Evolutionary conservation across 805 yeast genomes (phyloP), one percentile per base, ranked within the genome.

Genomic region (Wickerhamomyces canadensis): DNA sequence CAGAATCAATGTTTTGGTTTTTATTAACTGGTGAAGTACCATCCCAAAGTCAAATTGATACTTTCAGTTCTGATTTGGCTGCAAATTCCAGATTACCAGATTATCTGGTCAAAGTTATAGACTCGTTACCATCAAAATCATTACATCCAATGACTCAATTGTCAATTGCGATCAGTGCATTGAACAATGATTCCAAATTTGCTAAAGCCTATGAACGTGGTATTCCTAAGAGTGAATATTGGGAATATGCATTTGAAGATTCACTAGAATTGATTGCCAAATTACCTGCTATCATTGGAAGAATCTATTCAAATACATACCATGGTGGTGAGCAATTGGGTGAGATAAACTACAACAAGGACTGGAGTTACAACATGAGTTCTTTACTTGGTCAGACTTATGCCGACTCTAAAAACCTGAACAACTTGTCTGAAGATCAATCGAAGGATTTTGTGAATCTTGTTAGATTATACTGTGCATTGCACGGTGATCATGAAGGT

Each of bases 111-210:
- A 76, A 72, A 51, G 62, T 80, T 37, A 64, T 83, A 45, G 82
- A 78, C 64, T 61, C 70, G 35, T 69, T 81, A 42, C 93, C 93
- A 38, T 57, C 72, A 16, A 39, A 38, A 28, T 70, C 76, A 48
- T 67, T 83, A 58, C 93, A 83, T 61, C 93, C 93, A 56, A 83
- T 83, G 93, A 81, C 91, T 22, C 93, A 83, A 60, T 69, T 83
- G 52, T 73, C 86, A 34, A 80, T 84, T 55, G 89, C 85, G 23
- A 76, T 84, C 34, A 71, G 81, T 38, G 81, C 88, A 28, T 70
- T 84, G 59, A 83, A 81, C 64, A 71, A 79, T 42, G 82, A 79
- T 49, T 80, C 88, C 15, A 64, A 61, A 47, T 83, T 83, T 64
- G 86, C 88, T 40, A 68, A 69, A 61, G 83, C 83, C 30, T 83